Percentiles rank a stretch among this genome's conserved stretches.
Conservation (phyloP, 176 grass and related monocot genomes). For the Themeda triandra region DNA sequence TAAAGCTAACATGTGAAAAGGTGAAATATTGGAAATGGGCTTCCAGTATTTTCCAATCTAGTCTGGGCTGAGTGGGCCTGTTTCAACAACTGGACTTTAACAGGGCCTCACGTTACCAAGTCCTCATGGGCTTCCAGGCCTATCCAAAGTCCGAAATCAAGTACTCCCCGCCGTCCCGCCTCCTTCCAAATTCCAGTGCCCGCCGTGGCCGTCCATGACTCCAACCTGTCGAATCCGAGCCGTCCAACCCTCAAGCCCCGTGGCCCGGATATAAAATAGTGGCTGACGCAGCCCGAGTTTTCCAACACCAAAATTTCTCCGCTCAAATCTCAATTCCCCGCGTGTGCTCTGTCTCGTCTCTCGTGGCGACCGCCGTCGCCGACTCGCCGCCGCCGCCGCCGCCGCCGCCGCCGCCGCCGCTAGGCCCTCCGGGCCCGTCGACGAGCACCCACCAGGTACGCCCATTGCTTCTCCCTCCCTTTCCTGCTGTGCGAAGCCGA, state of each 20-base stretch:
- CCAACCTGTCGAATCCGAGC: neutral
- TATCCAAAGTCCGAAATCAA: neutral
- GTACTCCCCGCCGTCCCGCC: too few species aligned
- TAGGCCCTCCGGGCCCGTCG: neutral
- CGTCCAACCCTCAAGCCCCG: neutral
- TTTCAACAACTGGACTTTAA: neutral
- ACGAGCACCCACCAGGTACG: neutral
- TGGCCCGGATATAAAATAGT: neutral
- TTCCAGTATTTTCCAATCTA: neutral
- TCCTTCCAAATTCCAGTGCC: neutral
- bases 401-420: too few species aligned
- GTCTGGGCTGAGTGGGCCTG: neutral
- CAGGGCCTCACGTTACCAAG: neutral
- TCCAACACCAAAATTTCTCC: neutral
- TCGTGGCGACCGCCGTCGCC: neutral
- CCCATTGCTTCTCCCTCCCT: neutral
- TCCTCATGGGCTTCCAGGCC: neutral
- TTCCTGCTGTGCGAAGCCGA: neutral
- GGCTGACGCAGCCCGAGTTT: neutral
- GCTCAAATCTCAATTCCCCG: neutral
- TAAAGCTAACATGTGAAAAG: too few species aligned
- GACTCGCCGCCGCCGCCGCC: neutral
- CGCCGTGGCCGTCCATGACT: slow-evolving; percentile 4
- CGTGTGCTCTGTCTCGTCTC: neutral
- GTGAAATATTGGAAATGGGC: neutral